Evolutionary conservation across 129 eudicot species (phyloP), one percentile per base, ranked within the genome.

Genomic region (Ambrosia artemisiifolia): DNA sequence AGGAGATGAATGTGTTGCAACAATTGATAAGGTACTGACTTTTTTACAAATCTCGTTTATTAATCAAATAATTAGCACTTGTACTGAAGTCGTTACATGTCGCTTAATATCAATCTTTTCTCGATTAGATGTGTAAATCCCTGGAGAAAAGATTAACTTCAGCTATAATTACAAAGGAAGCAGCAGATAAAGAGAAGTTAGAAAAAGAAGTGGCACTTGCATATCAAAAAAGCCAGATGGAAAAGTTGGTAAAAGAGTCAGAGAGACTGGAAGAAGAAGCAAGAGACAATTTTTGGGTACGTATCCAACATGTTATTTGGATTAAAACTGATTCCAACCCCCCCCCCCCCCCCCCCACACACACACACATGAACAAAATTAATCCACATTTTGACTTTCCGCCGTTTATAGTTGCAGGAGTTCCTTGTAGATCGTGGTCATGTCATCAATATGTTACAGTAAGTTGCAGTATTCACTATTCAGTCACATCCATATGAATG

Each of bases 401-500:
- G 28, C 2, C 7, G 0, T 43, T 68, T 82, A 57, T 88, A 88
- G 97, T 67, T 89, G 83, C 84, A 81, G 48, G 84, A 83, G 56
- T 85, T 92, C 72, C 96, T 92, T 14, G 54, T 62, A 28, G 88
- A 80, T 54, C 89, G 94, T 17, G 84, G 87, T 1, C 84, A 48
- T 19, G 64, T 80, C 0, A 86, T 92, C 11, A 85, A 87, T 73
- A 62, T 20, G 53, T 67, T 92, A 74, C 40, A 69, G 83, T 74
- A 80, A 60, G 76, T 74, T 32, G 13, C 11, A 38, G 13, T 7
- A 57, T 24, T 8, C 19, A 30, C 19, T 2, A n/a, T n/a, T n/a
- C n/a, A n/a, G n/a, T n/a, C n/a, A n/a, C n/a, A n/a, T n/a, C n/a
- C n/a, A n/a, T n/a, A n/a, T n/a, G n/a, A n/a, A n/a, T n/a, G n/a